Conservation (phyloP, 2,329 filamentous ascomycete genomes). For the Colletotrichum liriopes region DNA sequence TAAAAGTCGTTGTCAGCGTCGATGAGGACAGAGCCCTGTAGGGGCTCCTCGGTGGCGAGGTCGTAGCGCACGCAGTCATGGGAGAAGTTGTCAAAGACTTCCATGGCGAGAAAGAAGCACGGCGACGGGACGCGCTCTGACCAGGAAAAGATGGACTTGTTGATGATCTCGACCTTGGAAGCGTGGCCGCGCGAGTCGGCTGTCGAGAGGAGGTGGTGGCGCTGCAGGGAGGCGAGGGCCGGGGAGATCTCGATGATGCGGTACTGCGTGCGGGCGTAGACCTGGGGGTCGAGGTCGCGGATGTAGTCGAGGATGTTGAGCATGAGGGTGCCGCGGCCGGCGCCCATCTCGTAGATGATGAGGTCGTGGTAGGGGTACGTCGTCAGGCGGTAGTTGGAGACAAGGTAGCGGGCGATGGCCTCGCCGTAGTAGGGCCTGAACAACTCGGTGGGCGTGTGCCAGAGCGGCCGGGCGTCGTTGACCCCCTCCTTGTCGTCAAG, state of each 20-base stretch:
- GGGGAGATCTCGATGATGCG: slow-evolving; percentile 96
- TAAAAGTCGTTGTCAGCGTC: slow-evolving; percentile 90
- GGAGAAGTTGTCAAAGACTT: slow-evolving; percentile 98
- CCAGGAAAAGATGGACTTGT: slow-evolving; percentile 97
- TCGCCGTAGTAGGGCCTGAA: slow-evolving; percentile 98
- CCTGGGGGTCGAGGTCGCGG: slow-evolving; percentile 87
- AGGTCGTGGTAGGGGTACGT: slow-evolving; percentile 97
- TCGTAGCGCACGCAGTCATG: slow-evolving; percentile 97
- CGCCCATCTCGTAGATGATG: slow-evolving; percentile 98
- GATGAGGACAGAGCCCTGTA: slow-evolving; percentile 92
- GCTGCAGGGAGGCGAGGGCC: slow-evolving; percentile 84
- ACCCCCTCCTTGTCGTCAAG: slow-evolving; percentile 80
- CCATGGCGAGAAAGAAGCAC: slow-evolving; percentile 97
- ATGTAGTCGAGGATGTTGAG: slow-evolving; percentile 98
- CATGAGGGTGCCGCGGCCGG: slow-evolving; percentile 97
- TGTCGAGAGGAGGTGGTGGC: slow-evolving; percentile 76
- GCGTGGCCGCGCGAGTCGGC: slow-evolving; percentile 82
- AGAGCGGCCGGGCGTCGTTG: slow-evolving; percentile 87
- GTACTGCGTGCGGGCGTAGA: slow-evolving; percentile 94
- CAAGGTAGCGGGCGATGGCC: slow-evolving; percentile 94
- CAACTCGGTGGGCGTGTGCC: slow-evolving; percentile 98
- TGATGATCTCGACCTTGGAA: slow-evolving; percentile 93
- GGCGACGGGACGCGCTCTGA: slow-evolving; percentile 87
- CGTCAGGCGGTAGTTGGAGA: slow-evolving; percentile 95
- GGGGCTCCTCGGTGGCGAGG: slow-evolving; percentile 81